phyloP scores from a whole-genome alignment of 2,329 filamentous ascomycete genomes.

The Zalaria obscura region DNA sequence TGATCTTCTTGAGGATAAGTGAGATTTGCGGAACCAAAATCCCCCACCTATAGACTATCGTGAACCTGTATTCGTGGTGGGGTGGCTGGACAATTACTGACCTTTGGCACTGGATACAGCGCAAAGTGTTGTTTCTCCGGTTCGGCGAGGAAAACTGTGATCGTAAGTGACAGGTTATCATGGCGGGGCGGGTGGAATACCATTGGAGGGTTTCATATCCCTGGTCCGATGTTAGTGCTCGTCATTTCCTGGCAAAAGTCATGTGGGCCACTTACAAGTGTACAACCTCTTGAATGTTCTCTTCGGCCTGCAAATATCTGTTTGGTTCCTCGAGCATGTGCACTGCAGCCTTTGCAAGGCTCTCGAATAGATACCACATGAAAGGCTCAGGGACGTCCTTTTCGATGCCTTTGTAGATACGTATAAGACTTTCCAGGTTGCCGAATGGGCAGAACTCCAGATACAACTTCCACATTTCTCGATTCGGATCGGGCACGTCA shows the following conservation, averaged over 20 bases:
- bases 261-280: too few species aligned
- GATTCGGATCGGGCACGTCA: too few species aligned
- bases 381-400: neutral
- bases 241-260: too few species aligned
- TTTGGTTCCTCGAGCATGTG: neutral
- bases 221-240: neutral
- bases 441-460: neutral
- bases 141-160: neutral
- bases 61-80: too few species aligned
- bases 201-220: conserved; percentile 1
- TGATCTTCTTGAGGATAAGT: neutral
- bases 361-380: conserved; percentile 2
- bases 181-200: neutral
- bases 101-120: conserved; percentile 1
- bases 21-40: neutral
- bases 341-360: neutral
- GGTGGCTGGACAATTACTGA: neutral
- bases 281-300: neutral
- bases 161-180: too few species aligned
- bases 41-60: neutral
- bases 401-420: too few species aligned
- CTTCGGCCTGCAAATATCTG: neutral
- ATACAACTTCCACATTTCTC: neutral
- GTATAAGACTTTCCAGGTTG: neutral
- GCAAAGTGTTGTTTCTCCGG: conserved; percentile 1